phyloP scores from a whole-genome alignment of 352 stramenopile species.

The Discostella stelligera region DNA sequence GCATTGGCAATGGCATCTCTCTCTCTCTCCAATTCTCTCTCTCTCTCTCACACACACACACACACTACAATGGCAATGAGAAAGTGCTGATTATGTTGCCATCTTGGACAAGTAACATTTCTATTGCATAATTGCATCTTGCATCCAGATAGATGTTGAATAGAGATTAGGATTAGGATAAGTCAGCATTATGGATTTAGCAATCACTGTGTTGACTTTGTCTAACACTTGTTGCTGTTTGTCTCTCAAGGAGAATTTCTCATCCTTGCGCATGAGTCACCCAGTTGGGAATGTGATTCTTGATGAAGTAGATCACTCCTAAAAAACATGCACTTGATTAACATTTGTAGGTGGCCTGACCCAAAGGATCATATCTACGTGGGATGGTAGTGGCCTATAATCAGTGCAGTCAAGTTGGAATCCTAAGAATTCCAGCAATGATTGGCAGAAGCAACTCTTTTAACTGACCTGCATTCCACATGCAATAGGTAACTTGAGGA shows the following conservation, averaged over 20 bases:
- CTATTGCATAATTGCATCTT: slow-evolving; percentile 5
- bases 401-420: not conserved
- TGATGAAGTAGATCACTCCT: slow-evolving; percentile 49
- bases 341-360: slow-evolving; percentile 19
- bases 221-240: slow-evolving; percentile 9
- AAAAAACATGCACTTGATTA: slow-evolving; percentile 40
- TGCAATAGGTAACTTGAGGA: not conserved
- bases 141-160: slow-evolving; percentile 22
- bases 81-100: slow-evolving; percentile 2
- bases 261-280: slow-evolving; percentile 9
- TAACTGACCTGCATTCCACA: slow-evolving; percentile 18
- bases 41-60: too few relatives aligned
- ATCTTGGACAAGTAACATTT: not conserved
- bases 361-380: slow-evolving; percentile 25
- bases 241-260: slow-evolving; percentile 10
- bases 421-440: slow-evolving; percentile 10
- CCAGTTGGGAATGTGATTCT: slow-evolving; percentile 19
- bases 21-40: too few relatives aligned
- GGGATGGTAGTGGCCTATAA: slow-evolving; percentile 1
- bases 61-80: too few relatives aligned
- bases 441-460: slow-evolving; percentile 10
- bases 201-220: not conserved
- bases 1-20: too few relatives aligned
- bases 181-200: slow-evolving; percentile 4
- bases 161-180: slow-evolving; percentile 6